These are phyloP conservation scores for Camillea tinctor DNA, from an alignment of 2,329 filamentous ascomycete genomes.

Conservation along the genomic window DNA sequence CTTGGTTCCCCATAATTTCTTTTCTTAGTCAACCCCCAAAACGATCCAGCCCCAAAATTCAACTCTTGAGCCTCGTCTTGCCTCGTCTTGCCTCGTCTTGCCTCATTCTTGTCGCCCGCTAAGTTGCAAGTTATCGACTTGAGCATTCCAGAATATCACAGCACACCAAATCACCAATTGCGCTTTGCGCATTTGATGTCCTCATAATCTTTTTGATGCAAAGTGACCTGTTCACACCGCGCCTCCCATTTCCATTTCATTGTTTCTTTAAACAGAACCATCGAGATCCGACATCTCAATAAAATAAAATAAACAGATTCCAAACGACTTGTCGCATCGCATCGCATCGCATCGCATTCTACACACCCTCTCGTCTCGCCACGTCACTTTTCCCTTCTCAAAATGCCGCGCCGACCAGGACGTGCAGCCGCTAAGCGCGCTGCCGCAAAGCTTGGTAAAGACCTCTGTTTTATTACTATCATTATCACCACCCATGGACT, in stretches of 20 bases:
- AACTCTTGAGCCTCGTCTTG: neutral
- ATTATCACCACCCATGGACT: neutral
- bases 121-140: no score
- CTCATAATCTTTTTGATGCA: neutral
- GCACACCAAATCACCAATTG: neutral
- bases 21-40: no score
- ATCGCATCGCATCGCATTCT: neutral
- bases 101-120: no score
- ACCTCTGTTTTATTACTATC: neutral
- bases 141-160: neutral
- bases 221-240: neutral
- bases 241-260: neutral
- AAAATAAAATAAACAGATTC: no score
- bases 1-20: neutral
- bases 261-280: neutral
- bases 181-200: neutral
- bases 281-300: neutral
- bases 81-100: neutral
- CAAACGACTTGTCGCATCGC: no score
- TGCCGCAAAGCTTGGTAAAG: slow-evolving; percentile 42
- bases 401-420: slow-evolving; percentile 39
- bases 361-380: neutral
- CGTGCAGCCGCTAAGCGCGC: slow-evolving; percentile 45
- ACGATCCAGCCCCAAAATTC: neutral
- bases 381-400: neutral